Base-by-base conservation (phyloP, 257 asterid species). In the Nicotiana otophora region DNA sequence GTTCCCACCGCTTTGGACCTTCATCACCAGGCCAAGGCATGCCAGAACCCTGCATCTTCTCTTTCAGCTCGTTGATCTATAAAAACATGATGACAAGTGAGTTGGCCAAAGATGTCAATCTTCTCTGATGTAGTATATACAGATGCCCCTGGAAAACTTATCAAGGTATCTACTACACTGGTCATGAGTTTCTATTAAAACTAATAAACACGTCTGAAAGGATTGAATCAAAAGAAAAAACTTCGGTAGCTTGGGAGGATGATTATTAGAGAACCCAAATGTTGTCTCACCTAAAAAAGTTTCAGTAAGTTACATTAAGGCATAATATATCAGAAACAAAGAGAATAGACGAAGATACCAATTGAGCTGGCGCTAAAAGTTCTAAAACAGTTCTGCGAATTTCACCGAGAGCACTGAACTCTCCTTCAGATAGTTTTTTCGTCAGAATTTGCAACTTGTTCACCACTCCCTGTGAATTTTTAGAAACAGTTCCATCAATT, bases 11-110 rank as follows among this genome's bases (percentile, higher is more conserved):
- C 85, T 83, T 88, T 79, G 85, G 94, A 83, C 98, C 97, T 93
- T 96, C 99, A 88, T 96, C 97, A 84, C 98, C 99, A 81, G 99
- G 98, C 99, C 99, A 96, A 67, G 99, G 98, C 98, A 96, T 94
- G 85, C 95, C 97, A 82, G 99, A 96, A 86, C 88, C 86, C 84
- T 87, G 88, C 99, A 96, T 94, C 89, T 88, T 91, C 83, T 89
- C 93, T 88, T 94, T 90, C 76, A 96, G 98, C 89, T 93, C 97
- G 86, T 93, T 89, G 83, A 96, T 89, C 99, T 96, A 91, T 15
- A 75, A 75, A 77, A 81, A 86, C 55, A 83, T 53, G 85, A 84
- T 80, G 72, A 39, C 62, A 75, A 51, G 26, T 75, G 80, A 6
- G 63, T 51, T 23, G 80, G 9, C 46, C 80, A 75, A 75, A 75